A percentile compares a stretch with the other conserved stretches of the same genome.
These are phyloP conservation scores for Pseudozyma sp. DNA, from an alignment of 1,284 basidiomycete genomes.

Conservation along the genomic window DNA sequence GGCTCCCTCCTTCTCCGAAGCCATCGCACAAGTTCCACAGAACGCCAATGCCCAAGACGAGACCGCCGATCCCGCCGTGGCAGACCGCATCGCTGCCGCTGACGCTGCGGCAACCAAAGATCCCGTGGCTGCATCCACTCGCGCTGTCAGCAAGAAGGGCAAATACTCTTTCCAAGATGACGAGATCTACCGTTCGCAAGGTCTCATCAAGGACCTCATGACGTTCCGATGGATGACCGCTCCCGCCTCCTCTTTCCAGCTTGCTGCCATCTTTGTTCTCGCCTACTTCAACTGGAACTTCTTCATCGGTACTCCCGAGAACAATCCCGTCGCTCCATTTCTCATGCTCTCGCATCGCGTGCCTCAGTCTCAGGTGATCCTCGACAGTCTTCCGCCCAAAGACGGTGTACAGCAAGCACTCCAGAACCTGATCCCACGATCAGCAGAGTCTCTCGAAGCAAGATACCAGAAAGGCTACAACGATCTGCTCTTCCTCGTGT, in stretches of 20 bases:
- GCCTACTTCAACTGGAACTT: constrained; percentile 80
- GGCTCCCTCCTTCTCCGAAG: constrained; percentile 47
- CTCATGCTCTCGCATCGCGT: constrained; percentile 80
- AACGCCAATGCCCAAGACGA: constrained; percentile 51
- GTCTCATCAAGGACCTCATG: constrained; percentile 46
- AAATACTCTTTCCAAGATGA: constrained; percentile 25
- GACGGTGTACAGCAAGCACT: constrained; percentile 23
- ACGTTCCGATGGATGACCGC: constrained; percentile 64
- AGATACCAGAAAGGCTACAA: constrained; percentile 63
- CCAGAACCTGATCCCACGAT: constrained; percentile 39
- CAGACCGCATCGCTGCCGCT: constrained; percentile 36
- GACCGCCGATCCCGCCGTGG: constrained; percentile 40
- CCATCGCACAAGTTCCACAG: constrained; percentile 41
- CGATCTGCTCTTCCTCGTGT: constrained; percentile 85
- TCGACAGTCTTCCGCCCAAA: constrained; percentile 61
- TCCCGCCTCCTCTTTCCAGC: constrained; percentile 53
- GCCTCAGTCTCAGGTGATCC: constrained; percentile 72
- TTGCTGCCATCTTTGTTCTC: constrained; percentile 79
- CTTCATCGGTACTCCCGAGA: constrained; percentile 70
- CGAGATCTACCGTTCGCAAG: constrained; percentile 45
- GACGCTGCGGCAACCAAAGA: constrained; percentile 20
- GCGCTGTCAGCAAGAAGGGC: constrained; percentile 12
- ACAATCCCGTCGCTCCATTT: constrained; percentile 82
- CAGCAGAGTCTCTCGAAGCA: constrained; percentile 33
- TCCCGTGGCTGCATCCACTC: constrained; percentile 28